phyloP scores from a whole-genome alignment of 2,329 filamentous ascomycete species.

The Rhynchosporium graminicola region DNA sequence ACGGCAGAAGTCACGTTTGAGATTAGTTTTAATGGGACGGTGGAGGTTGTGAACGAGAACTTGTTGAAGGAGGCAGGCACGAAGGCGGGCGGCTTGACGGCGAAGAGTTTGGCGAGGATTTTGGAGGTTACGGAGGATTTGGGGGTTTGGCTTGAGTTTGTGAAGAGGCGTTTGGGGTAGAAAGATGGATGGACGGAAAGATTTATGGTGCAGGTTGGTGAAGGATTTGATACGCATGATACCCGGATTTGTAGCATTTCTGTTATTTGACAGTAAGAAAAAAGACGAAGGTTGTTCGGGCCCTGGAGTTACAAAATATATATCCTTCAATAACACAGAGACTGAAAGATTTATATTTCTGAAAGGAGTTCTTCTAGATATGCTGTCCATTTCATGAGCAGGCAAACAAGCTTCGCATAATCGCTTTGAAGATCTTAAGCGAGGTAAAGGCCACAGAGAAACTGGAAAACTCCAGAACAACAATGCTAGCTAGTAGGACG shows the following conservation, averaged over 20 bases:
- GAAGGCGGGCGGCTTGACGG: slow-evolving; percentile 25
- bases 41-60: slow-evolving; percentile 39
- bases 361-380: too few relatives aligned
- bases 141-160: slow-evolving; percentile 54
- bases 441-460: too few relatives aligned
- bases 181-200: not conserved
- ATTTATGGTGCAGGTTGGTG: not conserved
- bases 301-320: not conserved
- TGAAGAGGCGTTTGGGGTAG: slow-evolving; percentile 39
- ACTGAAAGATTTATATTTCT: too few relatives aligned
- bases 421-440: too few relatives aligned
- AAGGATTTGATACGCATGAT: slow-evolving; percentile 7
- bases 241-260: slow-evolving; percentile 11
- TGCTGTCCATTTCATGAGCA: too few relatives aligned
- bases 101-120: slow-evolving; percentile 45
- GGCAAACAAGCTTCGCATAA: too few relatives aligned
- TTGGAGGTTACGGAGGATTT: slow-evolving; percentile 51
- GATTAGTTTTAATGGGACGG: slow-evolving; percentile 35
- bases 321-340: too few relatives aligned
- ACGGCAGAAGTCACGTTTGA: slow-evolving; percentile 39
- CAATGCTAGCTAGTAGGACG: too few relatives aligned
- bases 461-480: too few relatives aligned
- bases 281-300: not conserved
- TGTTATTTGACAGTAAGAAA: slow-evolving; percentile 1
- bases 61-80: slow-evolving; percentile 29